These are phyloP conservation scores for Syzygium oleosum DNA, from an alignment of 345 rosid genomes.

Conservation along the genomic window DNA sequence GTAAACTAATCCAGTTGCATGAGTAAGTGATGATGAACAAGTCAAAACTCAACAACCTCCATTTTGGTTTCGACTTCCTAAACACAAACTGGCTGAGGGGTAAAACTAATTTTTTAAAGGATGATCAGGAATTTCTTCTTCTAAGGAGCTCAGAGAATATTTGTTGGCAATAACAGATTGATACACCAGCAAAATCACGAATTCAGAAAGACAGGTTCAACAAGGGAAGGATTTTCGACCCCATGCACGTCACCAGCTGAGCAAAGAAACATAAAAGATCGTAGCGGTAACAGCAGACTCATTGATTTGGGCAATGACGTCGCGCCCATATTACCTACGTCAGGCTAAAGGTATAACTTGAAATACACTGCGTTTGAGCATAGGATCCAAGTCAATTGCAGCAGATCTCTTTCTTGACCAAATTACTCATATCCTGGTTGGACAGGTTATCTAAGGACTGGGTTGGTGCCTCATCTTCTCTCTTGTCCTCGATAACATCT, in stretches of 20 bases:
- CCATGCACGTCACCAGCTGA: not conserved
- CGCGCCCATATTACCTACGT: not conserved
- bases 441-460: constrained; percentile 12
- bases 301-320: not conserved
- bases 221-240: not conserved
- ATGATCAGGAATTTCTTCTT: not conserved
- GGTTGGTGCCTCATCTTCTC: constrained; percentile 14
- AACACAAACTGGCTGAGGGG: not conserved
- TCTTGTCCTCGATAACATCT: constrained; percentile 28
- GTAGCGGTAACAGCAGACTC: not conserved
- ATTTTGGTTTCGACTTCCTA: not conserved
- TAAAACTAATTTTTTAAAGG: not conserved
- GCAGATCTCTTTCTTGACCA: constrained; percentile 19
- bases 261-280: not conserved
- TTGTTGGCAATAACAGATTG: not conserved
- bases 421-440: not conserved
- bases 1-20: not conserved
- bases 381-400: not conserved
- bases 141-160: not conserved
- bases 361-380: not conserved
- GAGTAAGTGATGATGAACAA: not conserved
- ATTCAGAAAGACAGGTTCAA: not conserved
- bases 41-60: not conserved
- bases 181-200: not conserved
- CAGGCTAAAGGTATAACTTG: not conserved